Conservation (phyloP, 1,139 yeast species). For the Suhomyces kunorum region DNA sequence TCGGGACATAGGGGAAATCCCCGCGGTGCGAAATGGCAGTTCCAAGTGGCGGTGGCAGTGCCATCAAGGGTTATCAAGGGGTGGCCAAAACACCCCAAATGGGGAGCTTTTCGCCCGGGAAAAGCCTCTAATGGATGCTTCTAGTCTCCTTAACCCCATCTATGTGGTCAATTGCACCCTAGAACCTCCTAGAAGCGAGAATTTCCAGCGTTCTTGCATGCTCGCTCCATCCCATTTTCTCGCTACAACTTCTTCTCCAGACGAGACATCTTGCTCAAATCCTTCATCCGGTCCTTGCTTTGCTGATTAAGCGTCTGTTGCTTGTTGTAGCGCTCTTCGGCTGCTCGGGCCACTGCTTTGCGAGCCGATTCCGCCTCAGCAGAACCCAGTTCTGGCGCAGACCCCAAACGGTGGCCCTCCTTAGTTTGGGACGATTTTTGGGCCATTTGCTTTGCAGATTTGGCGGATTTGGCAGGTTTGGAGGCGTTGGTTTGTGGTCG, state of each 20-base stretch:
- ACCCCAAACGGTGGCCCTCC: conserved; percentile 7
- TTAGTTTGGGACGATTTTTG: conserved; percentile 1
- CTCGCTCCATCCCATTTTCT: not conserved
- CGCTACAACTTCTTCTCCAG: conserved; percentile 31
- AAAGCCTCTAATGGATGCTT: not conserved
- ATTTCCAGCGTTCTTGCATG: not conserved
- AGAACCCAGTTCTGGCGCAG: conserved; percentile 1
- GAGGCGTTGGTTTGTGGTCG: not conserved
- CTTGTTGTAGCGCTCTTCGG: conserved; percentile 33
- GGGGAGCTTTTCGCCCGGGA: not conserved
- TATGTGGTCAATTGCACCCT: not conserved
- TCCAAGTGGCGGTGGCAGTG: too few relatives aligned
- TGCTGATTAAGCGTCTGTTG: conserved; percentile 27
- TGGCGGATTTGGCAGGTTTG: not conserved
- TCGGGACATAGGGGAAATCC: too few relatives aligned
- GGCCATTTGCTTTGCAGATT: not conserved
- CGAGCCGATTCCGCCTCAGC: conserved; percentile 14
- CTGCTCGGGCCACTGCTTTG: conserved; percentile 41
- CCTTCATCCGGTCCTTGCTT: conserved; percentile 32
- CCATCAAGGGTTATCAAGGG: too few relatives aligned
- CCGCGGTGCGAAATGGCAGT: too few relatives aligned
- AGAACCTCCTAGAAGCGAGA: not conserved
- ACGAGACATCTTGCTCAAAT: conserved; percentile 32
- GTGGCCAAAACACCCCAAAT: not conserved
- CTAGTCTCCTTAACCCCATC: not conserved